phyloP scores from a whole-genome alignment of 805 yeast species.

The Starmerella scarabaei region DNA sequence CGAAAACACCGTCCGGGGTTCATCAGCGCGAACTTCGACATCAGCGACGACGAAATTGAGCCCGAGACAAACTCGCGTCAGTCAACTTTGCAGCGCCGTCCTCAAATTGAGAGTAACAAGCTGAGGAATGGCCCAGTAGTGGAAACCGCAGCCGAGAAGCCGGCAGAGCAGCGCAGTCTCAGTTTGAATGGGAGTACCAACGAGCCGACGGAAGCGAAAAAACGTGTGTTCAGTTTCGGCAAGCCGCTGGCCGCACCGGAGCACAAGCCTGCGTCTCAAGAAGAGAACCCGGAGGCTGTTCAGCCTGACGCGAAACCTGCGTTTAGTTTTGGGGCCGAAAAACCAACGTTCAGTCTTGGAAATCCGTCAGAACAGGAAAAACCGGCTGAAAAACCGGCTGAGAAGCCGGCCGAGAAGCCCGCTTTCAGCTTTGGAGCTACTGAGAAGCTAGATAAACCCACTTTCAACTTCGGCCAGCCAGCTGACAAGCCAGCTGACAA shows the following conservation, averaged over 20 bases:
- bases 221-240: constrained; percentile 10
- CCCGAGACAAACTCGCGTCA: constrained; percentile 1
- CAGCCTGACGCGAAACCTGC: constrained; percentile 1
- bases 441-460: not conserved
- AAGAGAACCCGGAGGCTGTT: not conserved
- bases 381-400: not conserved
- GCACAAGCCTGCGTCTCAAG: no score
- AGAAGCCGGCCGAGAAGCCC: no score
- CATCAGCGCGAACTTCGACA: constrained; percentile 27
- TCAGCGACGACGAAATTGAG: constrained; percentile 22
- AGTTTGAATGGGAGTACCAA: not conserved
- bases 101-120: constrained; percentile 10
- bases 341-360: constrained; percentile 5
- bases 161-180: not conserved
- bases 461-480: no score
- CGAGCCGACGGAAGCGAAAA: not conserved
- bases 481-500: not conserved
- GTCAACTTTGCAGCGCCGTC: constrained; percentile 1
- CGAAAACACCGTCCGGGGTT: constrained; percentile 26
- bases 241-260: no score
- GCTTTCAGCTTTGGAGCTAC: not conserved
- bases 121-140: not conserved
- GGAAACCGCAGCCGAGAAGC: not conserved
- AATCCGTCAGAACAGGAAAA: constrained; percentile 9
- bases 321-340: not conserved